Evolutionary conservation across 2,329 filamentous ascomycete species (phyloP).

Genomic region (Dothistroma septosporum): DNA sequence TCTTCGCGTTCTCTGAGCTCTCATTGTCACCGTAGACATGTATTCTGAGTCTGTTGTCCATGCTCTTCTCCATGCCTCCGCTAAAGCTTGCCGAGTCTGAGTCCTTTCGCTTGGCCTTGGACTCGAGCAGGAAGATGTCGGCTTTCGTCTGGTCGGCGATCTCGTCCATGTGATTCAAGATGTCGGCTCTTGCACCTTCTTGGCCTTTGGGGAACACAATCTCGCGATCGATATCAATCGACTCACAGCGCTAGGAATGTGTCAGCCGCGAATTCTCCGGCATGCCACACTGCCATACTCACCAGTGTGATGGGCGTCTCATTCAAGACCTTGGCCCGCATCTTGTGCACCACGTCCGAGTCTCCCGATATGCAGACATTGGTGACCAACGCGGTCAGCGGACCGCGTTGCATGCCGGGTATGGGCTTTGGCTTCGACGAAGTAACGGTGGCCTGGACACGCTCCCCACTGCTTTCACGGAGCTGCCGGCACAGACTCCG

Average conservation of each 20-base stretch:
- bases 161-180: constrained; percentile 80
- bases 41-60: constrained; percentile 84
- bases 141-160: constrained; percentile 86
- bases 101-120: constrained; percentile 65
- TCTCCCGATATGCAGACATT: constrained; percentile 90
- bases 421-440: constrained; percentile 69
- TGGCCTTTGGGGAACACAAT: constrained; percentile 70
- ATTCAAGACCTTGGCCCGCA: constrained; percentile 82
- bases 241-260: constrained; percentile 71
- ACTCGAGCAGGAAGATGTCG: constrained; percentile 92
- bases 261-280: constrained; percentile 26
- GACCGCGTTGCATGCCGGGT: constrained; percentile 49
- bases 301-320: constrained; percentile 90
- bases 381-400: constrained; percentile 55
- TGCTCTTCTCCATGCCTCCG: constrained; percentile 73
- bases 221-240: constrained; percentile 87
- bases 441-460: constrained; percentile 78
- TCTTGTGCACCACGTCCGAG: constrained; percentile 82
- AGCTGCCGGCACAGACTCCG: constrained; percentile 77
- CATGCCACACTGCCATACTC: constrained; percentile 42
- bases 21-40: constrained; percentile 94
- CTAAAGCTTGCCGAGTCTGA: constrained; percentile 73
- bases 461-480: constrained; percentile 58
- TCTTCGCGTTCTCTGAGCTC: constrained; percentile 95
- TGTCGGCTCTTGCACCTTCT: constrained; percentile 58